These are phyloP conservation scores for Rostrohypoxylon terebratum DNA, from an alignment of 495 filamentous ascomycete species.

Conservation along the genomic window DNA sequence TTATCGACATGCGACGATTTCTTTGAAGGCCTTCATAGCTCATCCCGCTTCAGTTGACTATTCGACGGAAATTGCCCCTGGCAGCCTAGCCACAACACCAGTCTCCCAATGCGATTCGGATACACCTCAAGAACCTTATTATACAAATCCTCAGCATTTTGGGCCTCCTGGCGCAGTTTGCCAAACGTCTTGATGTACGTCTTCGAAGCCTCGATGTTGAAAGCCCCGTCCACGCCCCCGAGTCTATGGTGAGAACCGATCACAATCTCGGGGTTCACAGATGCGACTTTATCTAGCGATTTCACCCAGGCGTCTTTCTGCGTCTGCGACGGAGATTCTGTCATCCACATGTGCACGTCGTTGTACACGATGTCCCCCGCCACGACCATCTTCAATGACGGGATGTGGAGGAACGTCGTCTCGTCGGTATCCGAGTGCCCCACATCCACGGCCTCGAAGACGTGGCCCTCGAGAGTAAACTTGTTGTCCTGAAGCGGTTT, in stretches of 20 bases:
- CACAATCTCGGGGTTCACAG: slow-evolving; percentile 49
- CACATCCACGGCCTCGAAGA: slow-evolving; percentile 45
- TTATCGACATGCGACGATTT: not conserved
- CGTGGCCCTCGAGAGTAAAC: slow-evolving; percentile 47
- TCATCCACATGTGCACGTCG: slow-evolving; percentile 51
- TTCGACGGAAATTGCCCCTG: slow-evolving; percentile 23
- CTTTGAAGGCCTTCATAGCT: not conserved
- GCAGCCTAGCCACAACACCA: slow-evolving; percentile 41
- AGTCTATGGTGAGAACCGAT: slow-evolving; percentile 50
- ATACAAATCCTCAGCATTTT: slow-evolving; percentile 36
- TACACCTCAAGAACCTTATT: slow-evolving; percentile 28
- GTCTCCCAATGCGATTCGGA: slow-evolving; percentile 35
- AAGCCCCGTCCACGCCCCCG: slow-evolving; percentile 44
- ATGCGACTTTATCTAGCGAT: slow-evolving; percentile 49
- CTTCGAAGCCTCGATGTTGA: slow-evolving; percentile 43
- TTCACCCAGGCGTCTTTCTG: slow-evolving; percentile 51
- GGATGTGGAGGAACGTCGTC: slow-evolving; percentile 49
- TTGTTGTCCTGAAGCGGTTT: slow-evolving; percentile 29
- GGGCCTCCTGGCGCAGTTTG: slow-evolving; percentile 2
- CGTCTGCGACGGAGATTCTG: slow-evolving; percentile 43
- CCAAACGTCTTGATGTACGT: slow-evolving; percentile 45
- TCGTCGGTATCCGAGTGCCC: slow-evolving; percentile 51
- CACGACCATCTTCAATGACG: slow-evolving; percentile 48
- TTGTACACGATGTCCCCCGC: slow-evolving; percentile 56
- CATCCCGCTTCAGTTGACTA: not conserved